Base-by-base conservation (phyloP, 306 rosid genomes). In the Calophaca sinica region DNA sequence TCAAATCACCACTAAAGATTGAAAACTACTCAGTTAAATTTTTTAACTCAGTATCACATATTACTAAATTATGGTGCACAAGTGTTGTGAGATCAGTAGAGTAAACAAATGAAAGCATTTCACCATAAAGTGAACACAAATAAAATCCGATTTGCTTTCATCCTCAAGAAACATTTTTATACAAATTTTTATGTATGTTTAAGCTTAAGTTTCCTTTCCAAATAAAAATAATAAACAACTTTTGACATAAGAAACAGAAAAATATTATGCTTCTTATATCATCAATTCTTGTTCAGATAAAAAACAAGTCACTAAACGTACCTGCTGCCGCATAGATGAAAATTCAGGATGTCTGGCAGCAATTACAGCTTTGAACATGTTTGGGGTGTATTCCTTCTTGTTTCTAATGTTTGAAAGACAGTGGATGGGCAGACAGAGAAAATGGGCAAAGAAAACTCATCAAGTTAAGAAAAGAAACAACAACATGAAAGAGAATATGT, bases 261-360 rank as follows among this genome's bases (percentile, higher is more conserved):
- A 73, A 68, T 73, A 60, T 32, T 3, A 73, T 10, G 36, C 72
- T 39, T 55, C 61, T 54, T 32, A 54, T 3, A 48, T 57, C 71
- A 48, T 9, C 20, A 42, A 69, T 76, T 36, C 61, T 6, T 20
- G 6, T 54, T 68, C 2, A 50, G 62, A 32, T 1, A 4, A 9
- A 32, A 42, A 66, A 61, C 3, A 61, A 77, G 68, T 71, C 54
- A 46, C 44, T 62, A 55, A 62, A 73, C 33, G 48, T 81, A 90
- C 98, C 98, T 93, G 98, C 76, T 93, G 98, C 67, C 97, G 86
- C 86, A 84, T 82, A 65, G 98, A 80, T 39, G 98, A 90, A 87
- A 90, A 93, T 78, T 93, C 98, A 58, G 98, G 96, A 84, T 93
- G 98, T 75, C 90, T 87, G 42, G 96, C 90, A 68, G 98, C 96